phyloP scores from a whole-genome alignment of 108 stramenopile genomes.

The Skeletonema costatum region DNA sequence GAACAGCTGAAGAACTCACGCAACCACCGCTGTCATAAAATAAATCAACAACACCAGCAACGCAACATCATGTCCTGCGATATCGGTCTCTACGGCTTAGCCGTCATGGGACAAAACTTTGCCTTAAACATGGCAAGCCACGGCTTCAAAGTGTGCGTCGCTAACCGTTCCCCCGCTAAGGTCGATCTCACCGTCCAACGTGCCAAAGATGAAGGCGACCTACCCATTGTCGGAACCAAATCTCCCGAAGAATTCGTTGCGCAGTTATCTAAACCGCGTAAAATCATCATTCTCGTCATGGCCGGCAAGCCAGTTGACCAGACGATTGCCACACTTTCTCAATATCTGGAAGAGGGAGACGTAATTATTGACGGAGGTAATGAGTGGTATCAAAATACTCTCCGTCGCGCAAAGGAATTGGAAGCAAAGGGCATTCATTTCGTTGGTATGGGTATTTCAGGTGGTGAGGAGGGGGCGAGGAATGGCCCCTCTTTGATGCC shows the following conservation, averaged over 20 bases:
- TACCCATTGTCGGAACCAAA: slow-evolving; percentile 85
- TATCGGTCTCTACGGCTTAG: slow-evolving; percentile 96
- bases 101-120: slow-evolving; percentile 99
- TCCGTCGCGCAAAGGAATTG: slow-evolving; percentile 89
- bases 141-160: slow-evolving; percentile 93
- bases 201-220: slow-evolving; percentile 92
- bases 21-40: too few species aligned
- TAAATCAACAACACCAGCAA: background rate
- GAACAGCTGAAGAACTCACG: too few species aligned
- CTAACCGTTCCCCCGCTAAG: slow-evolving; percentile 93
- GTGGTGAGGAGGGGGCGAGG: slow-evolving; percentile 98
- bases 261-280: slow-evolving; percentile 87
- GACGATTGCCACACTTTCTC: slow-evolving; percentile 81
- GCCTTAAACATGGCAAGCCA: slow-evolving; percentile 96
- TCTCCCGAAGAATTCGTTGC: slow-evolving; percentile 76
- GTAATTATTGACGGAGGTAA: slow-evolving; percentile 98
- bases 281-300: slow-evolving; percentile 94
- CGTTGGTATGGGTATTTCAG: slow-evolving; percentile 98
- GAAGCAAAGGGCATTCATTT: slow-evolving; percentile 89
- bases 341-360: slow-evolving; percentile 92
- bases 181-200: slow-evolving; percentile 93
- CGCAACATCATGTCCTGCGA: slow-evolving; percentile 69
- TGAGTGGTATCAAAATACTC: slow-evolving; percentile 98
- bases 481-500: slow-evolving; percentile 98
- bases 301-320: slow-evolving; percentile 97